Evolutionary conservation across 2,329 filamentous ascomycete genomes (phyloP), one percentile per base, ranked within the genome.

Genomic region (Cadophora gregata): DNA sequence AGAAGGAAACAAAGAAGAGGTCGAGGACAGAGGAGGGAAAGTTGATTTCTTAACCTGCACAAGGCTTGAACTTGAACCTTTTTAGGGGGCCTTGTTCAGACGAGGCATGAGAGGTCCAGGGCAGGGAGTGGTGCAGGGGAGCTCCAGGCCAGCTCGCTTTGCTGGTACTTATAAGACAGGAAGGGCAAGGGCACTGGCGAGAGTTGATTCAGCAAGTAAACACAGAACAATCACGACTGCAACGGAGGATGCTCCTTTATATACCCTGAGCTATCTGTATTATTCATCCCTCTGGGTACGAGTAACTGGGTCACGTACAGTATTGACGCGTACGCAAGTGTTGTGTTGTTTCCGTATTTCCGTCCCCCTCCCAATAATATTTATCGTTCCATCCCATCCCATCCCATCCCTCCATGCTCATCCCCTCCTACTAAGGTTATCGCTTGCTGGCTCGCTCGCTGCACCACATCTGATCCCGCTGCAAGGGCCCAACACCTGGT

Each of bases 321-420:
- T n/a, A 31, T 53, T 53, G 50, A 53, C 50, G 50, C 50, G 50
- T 53, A 53, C 50, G 42, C 42, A 47, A n/a, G 27, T 53, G 25
- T n/a, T n/a, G n/a, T n/a, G n/a, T n/a, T n/a, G n/a, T 31, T 27
- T 53, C 50, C 50, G 50, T 31, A 24, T 21, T 51, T 51, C 48
- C 48, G 48, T 53, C 25, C 31, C 45, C 45, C 24, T 53, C 27
- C 50, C 24, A 53, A 53, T 53, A 19, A 7, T 47, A 47, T 21
- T 47, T 47, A 21, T 16, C 38, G 6, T 47, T 7, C 42, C 42
- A 6, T 47, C 3, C 42, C n/a, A 24, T 36, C 31, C n/a, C 1
- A 21, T 3, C 31, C n/a, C n/a, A n/a, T n/a, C n/a, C n/a, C n/a
- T n/a, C n/a, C 19, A 36, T 31, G 4, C 48, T 24, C 19, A 3